These are phyloP conservation scores for Leptomonas pyrrhocoris DNA, from an alignment of 208 protist genomes.

Conservation along the genomic window DNA sequence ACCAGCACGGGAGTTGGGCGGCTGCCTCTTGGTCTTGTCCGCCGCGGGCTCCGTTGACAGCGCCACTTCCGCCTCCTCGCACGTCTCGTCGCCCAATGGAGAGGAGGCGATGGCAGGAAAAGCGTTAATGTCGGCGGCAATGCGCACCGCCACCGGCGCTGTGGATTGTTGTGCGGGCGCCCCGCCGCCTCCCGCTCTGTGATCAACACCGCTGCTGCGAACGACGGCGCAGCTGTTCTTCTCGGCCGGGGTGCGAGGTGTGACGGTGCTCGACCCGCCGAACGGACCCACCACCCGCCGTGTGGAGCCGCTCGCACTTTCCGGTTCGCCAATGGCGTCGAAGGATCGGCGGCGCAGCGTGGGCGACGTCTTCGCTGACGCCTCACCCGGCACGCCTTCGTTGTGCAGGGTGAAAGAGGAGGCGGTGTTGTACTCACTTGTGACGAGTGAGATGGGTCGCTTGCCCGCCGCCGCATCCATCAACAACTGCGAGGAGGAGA, in stretches of 20 bases:
- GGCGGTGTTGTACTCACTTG: not conserved
- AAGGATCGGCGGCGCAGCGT: not conserved
- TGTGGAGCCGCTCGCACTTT: not conserved
- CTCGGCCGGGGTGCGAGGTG: not conserved
- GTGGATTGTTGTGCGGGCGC: no score
- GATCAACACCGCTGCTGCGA: not conserved
- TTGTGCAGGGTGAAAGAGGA: not conserved
- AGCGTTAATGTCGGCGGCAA: no score
- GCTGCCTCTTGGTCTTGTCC: no score
- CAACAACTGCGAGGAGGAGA: conserved; percentile 3
- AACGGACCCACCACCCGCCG: not conserved
- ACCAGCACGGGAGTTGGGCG: no score
- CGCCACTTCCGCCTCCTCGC: no score
- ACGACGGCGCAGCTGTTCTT: not conserved
- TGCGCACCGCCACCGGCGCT: no score
- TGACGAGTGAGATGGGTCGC: not conserved
- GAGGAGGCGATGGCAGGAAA: not conserved
- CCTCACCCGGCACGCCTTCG: not conserved
- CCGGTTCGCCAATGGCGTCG: not conserved
- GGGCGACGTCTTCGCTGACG: not conserved
- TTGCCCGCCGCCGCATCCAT: not conserved
- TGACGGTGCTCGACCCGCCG: not conserved
- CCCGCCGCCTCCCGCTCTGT: not conserved
- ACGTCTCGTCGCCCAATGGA: no score
- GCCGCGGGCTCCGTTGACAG: no score